Base-by-base conservation (phyloP, 2,329 filamentous ascomycete genomes). In the Stemphylium lycopersici region DNA sequence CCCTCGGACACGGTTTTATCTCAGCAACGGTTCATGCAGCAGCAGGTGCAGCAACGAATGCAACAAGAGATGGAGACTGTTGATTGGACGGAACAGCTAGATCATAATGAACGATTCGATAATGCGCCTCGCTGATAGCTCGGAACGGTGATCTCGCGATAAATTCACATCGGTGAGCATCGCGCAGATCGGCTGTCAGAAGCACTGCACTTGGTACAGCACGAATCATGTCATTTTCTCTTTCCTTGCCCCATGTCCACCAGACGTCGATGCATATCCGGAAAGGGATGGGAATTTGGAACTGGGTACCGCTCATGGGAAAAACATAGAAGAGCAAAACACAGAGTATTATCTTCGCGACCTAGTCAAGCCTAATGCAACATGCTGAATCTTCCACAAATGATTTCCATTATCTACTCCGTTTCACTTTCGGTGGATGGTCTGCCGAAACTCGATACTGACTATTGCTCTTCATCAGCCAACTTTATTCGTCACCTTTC, bases 21-120 rank as follows among this genome's bases (percentile, higher is more conserved):
- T 13, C 52, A 51, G 22, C 46, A 55, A 32, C 52, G 39, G 42
- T 37, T 22, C 6, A 39, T 50, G 34, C 33, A 45, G 26, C 33
- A 46, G 32, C 48, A 52, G 22, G 44, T 52, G 43, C 34, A 47
- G n/a, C 43, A 34, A 4, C 43, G 43, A 5, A 48, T 40, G 24
- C 41, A 50, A 16, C 24, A 47, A 33, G 37, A 42, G 6, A 51
- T 55, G 39, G 47, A 48, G 6, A 16, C 15, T 13, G 8, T 4
- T 12, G 42, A 33, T 15, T 22, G 11, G 22, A 8, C 10, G 4
- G 36, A 51, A 12, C 52, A 29, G 13, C n/a, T 29, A 22, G 16
- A 32, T 3, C 4, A 11, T 29, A 16, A 48, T 20, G 18, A 32
- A 6, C n/a, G 12, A 7, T 24, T 47, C 1, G 24, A 40, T 1